Conservation (phyloP, 768 basidiomycete genomes). For the Boletus pseudo-olivaceus region DNA sequence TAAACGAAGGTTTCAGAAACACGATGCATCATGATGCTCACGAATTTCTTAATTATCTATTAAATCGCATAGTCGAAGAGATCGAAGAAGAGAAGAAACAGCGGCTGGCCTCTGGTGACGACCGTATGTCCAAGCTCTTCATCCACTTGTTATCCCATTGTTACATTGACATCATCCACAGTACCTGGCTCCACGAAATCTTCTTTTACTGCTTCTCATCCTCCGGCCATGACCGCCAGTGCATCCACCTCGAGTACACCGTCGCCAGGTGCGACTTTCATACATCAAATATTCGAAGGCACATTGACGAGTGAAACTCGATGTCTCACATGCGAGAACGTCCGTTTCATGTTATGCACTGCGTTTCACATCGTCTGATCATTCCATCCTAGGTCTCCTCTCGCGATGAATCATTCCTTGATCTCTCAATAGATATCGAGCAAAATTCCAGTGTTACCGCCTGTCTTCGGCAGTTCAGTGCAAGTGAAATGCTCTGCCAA, state of each 20-base stretch:
- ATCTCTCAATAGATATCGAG: conserved; percentile 99
- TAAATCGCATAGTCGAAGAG: conserved; percentile 93
- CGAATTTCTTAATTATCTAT: conserved; percentile 92
- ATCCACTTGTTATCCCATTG: conserved; percentile 3
- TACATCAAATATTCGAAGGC: conserved; percentile 93
- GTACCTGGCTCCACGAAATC: conserved; percentile 62
- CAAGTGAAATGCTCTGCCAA: conserved; percentile 97
- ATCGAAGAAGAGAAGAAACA: conserved; percentile 68
- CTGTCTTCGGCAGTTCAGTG: conserved; percentile 94
- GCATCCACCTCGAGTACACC: conserved; percentile 46
- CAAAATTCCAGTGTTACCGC: conserved; percentile 96
- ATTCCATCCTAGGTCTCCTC: conserved; percentile 63
- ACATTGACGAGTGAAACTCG: conserved; percentile 94
- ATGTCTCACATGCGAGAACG: conserved; percentile 96
- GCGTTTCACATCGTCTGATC: conserved; percentile 11
- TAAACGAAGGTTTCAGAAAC: conserved; percentile 87
- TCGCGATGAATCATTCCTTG: conserved; percentile 94
- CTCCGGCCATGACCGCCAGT: conserved; percentile 39
- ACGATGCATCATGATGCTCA: conserved; percentile 98
- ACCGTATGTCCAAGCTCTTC: conserved; percentile 49
- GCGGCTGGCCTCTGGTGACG: conserved; percentile 49
- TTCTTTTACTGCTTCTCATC: conserved; percentile 44
- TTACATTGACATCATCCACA: conserved; percentile 25
- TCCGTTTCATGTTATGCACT: conserved; percentile 37
- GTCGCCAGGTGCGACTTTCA: conserved; percentile 64